Conservation (phyloP, 108 stramenopile genomes). For the Cyclotella distinguenda region DNA sequence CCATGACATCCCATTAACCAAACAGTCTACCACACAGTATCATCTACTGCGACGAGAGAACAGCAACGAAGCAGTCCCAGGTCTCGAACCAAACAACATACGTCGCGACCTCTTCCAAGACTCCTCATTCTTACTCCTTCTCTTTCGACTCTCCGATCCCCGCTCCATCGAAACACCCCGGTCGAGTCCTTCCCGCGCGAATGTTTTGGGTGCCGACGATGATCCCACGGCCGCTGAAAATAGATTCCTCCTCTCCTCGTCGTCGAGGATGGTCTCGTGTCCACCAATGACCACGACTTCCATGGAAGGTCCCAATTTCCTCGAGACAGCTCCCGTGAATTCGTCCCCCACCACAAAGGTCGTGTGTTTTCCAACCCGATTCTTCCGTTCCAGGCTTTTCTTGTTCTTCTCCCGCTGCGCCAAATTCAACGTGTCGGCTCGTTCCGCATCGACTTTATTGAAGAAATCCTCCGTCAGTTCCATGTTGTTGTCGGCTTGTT, state of each 20-base stretch:
- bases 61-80: constrained; percentile 27
- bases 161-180: constrained; percentile 28
- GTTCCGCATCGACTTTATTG: constrained; percentile 39
- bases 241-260: constrained; percentile 17
- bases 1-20: background rate
- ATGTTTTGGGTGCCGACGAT: constrained; percentile 21
- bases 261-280: background rate
- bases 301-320: constrained; percentile 24
- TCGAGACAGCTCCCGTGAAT: constrained; percentile 4
- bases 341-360: constrained; percentile 39
- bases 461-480: constrained; percentile 38
- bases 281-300: constrained; percentile 36
- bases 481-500: constrained; percentile 15
- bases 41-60: too few relatives aligned
- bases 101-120: constrained; percentile 35
- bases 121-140: constrained; percentile 32
- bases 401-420: constrained; percentile 27
- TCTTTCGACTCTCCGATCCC: constrained; percentile 20
- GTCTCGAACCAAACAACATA: constrained; percentile 16
- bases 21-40: too few relatives aligned
- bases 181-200: constrained; percentile 29
- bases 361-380: constrained; percentile 28
- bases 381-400: constrained; percentile 25
- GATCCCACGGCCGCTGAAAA: constrained; percentile 35
- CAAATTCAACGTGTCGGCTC: constrained; percentile 25